Evolutionary conservation across 2,329 filamentous ascomycete genomes (phyloP), one percentile per base, ranked within the genome.

Genomic region (Calycina marina): DNA sequence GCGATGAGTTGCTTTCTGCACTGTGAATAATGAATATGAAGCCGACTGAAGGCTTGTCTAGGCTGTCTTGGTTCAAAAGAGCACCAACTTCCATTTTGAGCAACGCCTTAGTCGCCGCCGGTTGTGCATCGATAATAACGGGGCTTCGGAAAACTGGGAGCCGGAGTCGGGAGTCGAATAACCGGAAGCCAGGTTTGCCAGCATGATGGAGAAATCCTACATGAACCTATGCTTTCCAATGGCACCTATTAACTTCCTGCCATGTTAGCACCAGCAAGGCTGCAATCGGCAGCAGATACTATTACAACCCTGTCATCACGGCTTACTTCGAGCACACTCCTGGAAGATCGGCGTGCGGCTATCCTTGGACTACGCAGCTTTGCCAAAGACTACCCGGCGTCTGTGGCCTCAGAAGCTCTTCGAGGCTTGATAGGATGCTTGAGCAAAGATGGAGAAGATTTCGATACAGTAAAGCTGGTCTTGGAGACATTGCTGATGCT

Each of bases 401-500:
- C 86, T 5, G 90, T 98, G 20, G 84, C 92, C 2, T 94, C 86
- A 4, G 86, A 85, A 24, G 83, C 86, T n/a, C 62, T 98, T 29
- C 72, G 88, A 40, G 83, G 81, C 35, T 65, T 98, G 35, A 96
- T 98, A 44, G 74, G 72, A 9, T 84, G 81, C 47, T 61, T 98
- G 32, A 73, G 73, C 44, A 85, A 84, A 52, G 90, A 98, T 67
- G 74, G 73, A 38, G 83, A 93, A 53, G 90, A 98, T 66, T 79
- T 93, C 36, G 90, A 98, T 56, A 98, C 92, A 4, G 79, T 93
- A 53, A 93, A 94, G 59, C 74, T 93, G 36, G 81, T 93, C 39
- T 66, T 98, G 42, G 90, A 98, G 67, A 98, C 92, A 27, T 62
- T 98, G 48, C 64, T 96, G 53, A 88, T 92, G 76, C 74, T 98